Base-by-base conservation (phyloP, 495 filamentous ascomycete genomes). In the Aspergillus funiculosus region DNA sequence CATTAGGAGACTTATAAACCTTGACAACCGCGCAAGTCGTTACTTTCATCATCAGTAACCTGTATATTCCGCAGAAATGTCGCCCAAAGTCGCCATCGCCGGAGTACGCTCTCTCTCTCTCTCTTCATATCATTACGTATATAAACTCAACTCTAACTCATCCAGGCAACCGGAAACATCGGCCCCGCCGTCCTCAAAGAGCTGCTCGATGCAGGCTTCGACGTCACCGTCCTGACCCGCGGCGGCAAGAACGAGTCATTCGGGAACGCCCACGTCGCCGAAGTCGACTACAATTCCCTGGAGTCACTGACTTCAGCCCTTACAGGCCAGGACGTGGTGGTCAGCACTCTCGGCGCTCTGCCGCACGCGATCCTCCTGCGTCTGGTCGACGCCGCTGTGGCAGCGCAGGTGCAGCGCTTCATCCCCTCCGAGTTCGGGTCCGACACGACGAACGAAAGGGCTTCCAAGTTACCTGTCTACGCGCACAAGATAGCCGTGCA, bases 171-270 rank as follows among this genome's bases (percentile, higher is more conserved):
- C 1, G 83, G 84, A 28, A 74, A 71, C 39, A 62, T 86, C 7
- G 84, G 83, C 37, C 61, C 67, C n/a, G 57, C 74, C 3, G 62
- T 83, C 24, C 59, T 85, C 43, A 52, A 69, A 27, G 72, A 68
- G 14, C 69, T 87, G 13, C 41, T 81, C 22, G 53, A 72, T 2
- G 69, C 74, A 0, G 66, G 69, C 15, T 82, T 84, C 65, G 59
- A 71, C 8, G 71, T 87, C 28, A 83, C 80, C 1, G 69, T 71
- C 18, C 52, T 88, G 11, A 73, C 71, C 15, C 78, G 84, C 13
- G 42, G 62, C 3, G 51, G 39, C 10, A 74, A 68, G 5, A 59
- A 66, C 14, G 51, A 62, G 14, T 63, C 59, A 0, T 48, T 61
- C 58, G 70, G 56, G 61, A 60, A 61, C 11, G 67, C 76, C 18